Evolutionary conservation across 2,329 filamentous ascomycete species (phyloP).

Genomic region (Amphichorda felina): DNA sequence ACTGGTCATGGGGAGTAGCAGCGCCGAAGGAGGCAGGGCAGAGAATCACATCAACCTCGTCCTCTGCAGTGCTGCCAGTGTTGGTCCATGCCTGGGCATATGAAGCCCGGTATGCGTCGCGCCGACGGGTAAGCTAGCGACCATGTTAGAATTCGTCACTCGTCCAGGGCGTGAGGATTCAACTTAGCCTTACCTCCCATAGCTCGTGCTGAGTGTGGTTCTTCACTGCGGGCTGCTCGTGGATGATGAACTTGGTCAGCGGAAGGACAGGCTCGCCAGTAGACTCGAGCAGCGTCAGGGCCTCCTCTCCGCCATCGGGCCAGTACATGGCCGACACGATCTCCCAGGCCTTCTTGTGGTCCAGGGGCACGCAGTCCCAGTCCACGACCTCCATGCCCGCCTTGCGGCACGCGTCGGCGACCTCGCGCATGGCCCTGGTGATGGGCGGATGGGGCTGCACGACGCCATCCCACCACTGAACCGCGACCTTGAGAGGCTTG

Average conservation of each 20-base stretch:
- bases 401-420: neutral
- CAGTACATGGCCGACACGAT: slow-evolving; percentile 35
- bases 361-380: slow-evolving; percentile 23
- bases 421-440: slow-evolving; percentile 8
- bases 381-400: slow-evolving; percentile 14
- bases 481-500: slow-evolving; percentile 44
- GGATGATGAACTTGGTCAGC: slow-evolving; percentile 45
- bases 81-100: slow-evolving; percentile 26
- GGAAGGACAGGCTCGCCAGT: slow-evolving; percentile 47
- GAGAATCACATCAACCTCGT: slow-evolving; percentile 46
- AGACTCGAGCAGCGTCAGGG: slow-evolving; percentile 32
- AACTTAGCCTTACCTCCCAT: slow-evolving; percentile 19
- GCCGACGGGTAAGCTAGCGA: slow-evolving; percentile 15
- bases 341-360: slow-evolving; percentile 39
- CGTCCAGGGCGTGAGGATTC: neutral
- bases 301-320: slow-evolving; percentile 46
- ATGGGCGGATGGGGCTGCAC: slow-evolving; percentile 24
- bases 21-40: slow-evolving; percentile 46
- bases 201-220: slow-evolving; percentile 25
- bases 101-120: slow-evolving; percentile 24
- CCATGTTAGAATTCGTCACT: neutral
- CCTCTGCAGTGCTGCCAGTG: slow-evolving; percentile 13
- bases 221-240: slow-evolving; percentile 34
- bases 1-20: slow-evolving; percentile 27
- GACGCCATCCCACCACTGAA: slow-evolving; percentile 32